Base-by-base conservation (phyloP, 2,329 filamentous ascomycete species). In the Botrytis hyacinthi region DNA sequence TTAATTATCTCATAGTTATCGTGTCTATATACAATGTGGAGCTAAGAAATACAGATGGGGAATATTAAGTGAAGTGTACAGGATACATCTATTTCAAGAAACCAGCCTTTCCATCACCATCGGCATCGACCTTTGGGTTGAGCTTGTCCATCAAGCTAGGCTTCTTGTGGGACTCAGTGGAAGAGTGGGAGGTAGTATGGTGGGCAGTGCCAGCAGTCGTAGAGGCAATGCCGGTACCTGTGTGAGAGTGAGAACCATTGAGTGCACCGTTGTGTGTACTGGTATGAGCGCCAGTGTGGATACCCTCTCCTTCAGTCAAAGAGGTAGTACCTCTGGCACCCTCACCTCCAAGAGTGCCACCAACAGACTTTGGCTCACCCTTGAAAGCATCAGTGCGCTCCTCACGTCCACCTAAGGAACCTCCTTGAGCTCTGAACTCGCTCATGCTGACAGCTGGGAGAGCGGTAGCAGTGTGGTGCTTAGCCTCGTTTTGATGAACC, bases 401-500 rank as follows among this genome's bases (percentile, higher is more conserved):
- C 60, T 87, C 85, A 51, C 86, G 84, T 3, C 89, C 88, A 18
- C 82, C 81, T 1, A 92, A 81, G 2, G 83, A 81, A 61, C 89
- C 88, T 22, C 89, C 88, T 70, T 86, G 81, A 74, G 82, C 80
- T 82, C 81, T 83, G 80, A 92, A 93, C 77, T 94, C 90, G 0
- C 85, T 83, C 80, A 93, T 85, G 51, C 84, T 89, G 80, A 93
- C 89, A 18, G 87, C 81, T 1, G 91, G 91, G 0, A 93, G 85
- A 4, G 87, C 85, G 0, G 90, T 89, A 2, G 89, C 86, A 61
- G 86, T 85, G 79, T 94, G 92, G 80, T 92, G 89, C 74, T 91
- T 86, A 1, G 91, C 85, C 22, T 87, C 85, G 69, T 91, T 89
- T 78, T 93, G 89, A 79, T 93, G 91, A 2, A 88, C 87, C 82